Percentiles rank a stretch among this genome's conserved stretches.
Evolutionary conservation across 2,329 filamentous ascomycete species (phyloP).

Genomic region (Aspergillus spinulosporus): DNA sequence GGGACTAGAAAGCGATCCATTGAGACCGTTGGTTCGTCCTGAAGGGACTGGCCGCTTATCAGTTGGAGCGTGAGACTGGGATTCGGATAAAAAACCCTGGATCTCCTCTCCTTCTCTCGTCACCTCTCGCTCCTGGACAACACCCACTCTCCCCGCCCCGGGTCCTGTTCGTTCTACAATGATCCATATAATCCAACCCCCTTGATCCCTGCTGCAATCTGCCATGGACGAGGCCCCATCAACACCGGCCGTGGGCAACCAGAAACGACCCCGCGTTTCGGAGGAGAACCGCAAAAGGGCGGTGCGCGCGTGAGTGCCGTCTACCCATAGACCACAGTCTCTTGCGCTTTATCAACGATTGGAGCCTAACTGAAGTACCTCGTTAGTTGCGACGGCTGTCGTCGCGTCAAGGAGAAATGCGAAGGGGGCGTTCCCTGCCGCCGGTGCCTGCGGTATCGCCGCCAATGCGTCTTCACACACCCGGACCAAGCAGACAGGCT

Average conservation of each 20-base stretch:
- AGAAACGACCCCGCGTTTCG: conserved; percentile 43
- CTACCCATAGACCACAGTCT: neutral
- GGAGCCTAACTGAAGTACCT: too few species aligned
- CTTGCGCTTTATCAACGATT: too few species aligned
- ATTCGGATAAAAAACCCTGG: conserved; percentile 16
- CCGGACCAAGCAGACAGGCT: conserved; percentile 10
- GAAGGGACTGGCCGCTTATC: conserved; percentile 13
- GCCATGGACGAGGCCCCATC: conserved; percentile 33
- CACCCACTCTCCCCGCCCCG: neutral
- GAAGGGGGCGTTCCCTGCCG: too few species aligned
- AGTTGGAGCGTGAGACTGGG: neutral
- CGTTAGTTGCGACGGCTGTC: too few species aligned
- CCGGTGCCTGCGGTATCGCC: too few species aligned
- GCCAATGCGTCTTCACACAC: too few species aligned
- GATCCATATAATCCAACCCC: conserved; percentile 25
- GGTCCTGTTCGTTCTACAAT: conserved; percentile 25
- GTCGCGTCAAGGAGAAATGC: too few species aligned
- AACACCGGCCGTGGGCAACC: conserved; percentile 29
- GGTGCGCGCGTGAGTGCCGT: conserved; percentile 38
- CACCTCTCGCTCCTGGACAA: neutral
- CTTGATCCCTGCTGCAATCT: conserved; percentile 24
- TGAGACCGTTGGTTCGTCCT: neutral
- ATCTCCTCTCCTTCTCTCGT: neutral
- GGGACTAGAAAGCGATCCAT: neutral
- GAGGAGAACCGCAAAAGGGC: conserved; percentile 45